These are phyloP conservation scores for Candida ipomoeae DNA, from an alignment of 805 yeast species.

Conservation along the genomic window DNA sequence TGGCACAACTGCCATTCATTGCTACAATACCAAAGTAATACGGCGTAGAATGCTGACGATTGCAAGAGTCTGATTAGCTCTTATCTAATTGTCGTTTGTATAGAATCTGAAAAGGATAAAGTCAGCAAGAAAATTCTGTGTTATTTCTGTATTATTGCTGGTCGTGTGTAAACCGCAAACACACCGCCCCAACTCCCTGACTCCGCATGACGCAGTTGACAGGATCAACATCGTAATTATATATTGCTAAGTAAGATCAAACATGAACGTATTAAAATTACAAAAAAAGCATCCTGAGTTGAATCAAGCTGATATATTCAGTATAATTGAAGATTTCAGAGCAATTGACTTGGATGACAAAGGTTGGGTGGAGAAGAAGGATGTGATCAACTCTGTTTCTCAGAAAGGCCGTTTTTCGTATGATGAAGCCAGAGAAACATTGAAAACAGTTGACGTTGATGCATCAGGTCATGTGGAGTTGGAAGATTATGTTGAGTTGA, in stretches of 20 bases:
- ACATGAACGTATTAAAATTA: conserved; percentile 41
- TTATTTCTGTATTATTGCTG: not conserved
- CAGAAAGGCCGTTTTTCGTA: conserved; percentile 76
- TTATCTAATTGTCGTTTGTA: too few relatives aligned
- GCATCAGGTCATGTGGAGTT: conserved; percentile 96
- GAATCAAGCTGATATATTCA: conserved; percentile 81
- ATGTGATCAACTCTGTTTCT: conserved; percentile 79
- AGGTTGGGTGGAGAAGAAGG: conserved; percentile 92
- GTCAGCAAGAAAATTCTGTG: not conserved
- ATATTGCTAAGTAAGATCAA: not conserved
- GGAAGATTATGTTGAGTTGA: conserved; percentile 85
- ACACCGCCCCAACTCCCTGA: conserved; percentile 10
- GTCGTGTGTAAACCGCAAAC: conserved; percentile 10
- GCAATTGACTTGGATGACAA: conserved; percentile 82
- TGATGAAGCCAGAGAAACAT: conserved; percentile 90
- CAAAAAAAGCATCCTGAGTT: conserved; percentile 81
- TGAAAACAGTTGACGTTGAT: conserved; percentile 87
- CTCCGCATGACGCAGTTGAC: conserved; percentile 4
- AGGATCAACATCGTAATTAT: not conserved
- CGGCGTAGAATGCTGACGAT: too few relatives aligned
- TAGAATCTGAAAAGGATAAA: not conserved
- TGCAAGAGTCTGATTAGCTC: not conserved
- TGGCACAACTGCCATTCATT: not conserved
- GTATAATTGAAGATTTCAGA: conserved; percentile 80
- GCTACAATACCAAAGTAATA: not conserved